phyloP scores from a whole-genome alignment of 116 monocot genomes.

The Dioscorea cayenensis region DNA sequence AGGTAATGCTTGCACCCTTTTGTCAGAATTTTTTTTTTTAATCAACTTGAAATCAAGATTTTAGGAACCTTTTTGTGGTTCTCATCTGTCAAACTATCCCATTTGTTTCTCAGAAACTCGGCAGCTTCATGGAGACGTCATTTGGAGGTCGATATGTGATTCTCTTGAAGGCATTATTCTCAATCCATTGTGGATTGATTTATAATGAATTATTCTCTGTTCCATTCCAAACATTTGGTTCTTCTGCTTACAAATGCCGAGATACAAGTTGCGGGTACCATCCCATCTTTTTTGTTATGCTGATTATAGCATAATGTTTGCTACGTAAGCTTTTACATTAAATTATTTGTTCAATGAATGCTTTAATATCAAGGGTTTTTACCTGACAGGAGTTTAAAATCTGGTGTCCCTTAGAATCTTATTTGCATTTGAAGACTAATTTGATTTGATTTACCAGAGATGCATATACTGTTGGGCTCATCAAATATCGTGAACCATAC shows the following conservation, averaged over 20 bases:
- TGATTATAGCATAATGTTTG: not conserved
- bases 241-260: conserved; percentile 90
- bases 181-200: conserved; percentile 94
- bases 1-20: not conserved
- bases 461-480: conserved; percentile 64
- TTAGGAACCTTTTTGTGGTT: not conserved
- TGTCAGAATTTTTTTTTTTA: not conserved
- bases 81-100: conserved; percentile 6
- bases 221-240: conserved; percentile 88
- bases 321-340: not conserved
- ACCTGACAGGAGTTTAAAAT: not conserved
- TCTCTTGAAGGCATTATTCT: conserved; percentile 92
- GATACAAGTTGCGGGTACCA: conserved; percentile 54
- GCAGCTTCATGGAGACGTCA: conserved; percentile 97
- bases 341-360: not conserved
- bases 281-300: not conserved
- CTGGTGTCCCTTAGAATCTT: not conserved
- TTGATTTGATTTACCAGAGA: conserved; percentile 54
- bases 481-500: conserved; percentile 82
- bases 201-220: conserved; percentile 99
- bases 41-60: not conserved
- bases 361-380: too few relatives aligned
- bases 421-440: not conserved
- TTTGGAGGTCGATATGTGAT: conserved; percentile 98
- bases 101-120: conserved; percentile 66